These are phyloP conservation scores for Curvularia spicifera DNA, from an alignment of 2,329 filamentous ascomycete species.

Conservation along the genomic window DNA sequence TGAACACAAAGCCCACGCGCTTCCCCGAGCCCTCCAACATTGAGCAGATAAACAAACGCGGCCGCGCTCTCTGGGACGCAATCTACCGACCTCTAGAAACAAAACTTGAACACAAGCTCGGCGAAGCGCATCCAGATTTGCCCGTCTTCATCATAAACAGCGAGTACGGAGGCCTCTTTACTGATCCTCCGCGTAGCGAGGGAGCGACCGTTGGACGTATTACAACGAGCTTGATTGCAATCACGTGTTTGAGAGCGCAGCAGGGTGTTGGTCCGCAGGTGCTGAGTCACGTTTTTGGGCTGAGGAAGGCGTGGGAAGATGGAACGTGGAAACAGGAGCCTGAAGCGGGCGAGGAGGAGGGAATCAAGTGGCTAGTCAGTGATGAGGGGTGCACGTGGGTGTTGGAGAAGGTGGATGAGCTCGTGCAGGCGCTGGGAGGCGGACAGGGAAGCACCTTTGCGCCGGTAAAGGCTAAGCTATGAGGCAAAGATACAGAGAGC, in stretches of 20 bases:
- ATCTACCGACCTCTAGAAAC: constrained; percentile 77
- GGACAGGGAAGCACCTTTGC: constrained; percentile 41
- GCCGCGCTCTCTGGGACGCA: constrained; percentile 73
- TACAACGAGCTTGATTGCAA: constrained; percentile 74
- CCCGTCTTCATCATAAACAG: constrained; percentile 78
- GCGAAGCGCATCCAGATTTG: constrained; percentile 77
- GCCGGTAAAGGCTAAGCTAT: constrained; percentile 39
- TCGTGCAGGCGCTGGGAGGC: constrained; percentile 55
- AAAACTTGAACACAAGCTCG: constrained; percentile 74
- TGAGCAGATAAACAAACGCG: constrained; percentile 62
- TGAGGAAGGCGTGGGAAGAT: constrained; percentile 77
- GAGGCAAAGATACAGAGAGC: not conserved
- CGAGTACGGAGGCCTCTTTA: constrained; percentile 76
- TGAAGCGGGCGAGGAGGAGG: constrained; percentile 59
- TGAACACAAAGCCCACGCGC: constrained; percentile 66
- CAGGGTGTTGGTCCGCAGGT: constrained; percentile 85
- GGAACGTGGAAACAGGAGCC: constrained; percentile 60
- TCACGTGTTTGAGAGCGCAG: constrained; percentile 77
- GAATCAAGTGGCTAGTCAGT: constrained; percentile 66
- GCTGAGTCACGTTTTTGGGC: constrained; percentile 78
- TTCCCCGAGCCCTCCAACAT: constrained; percentile 57
- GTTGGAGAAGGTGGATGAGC: constrained; percentile 65
- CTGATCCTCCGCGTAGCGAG: constrained; percentile 64
- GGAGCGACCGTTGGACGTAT: constrained; percentile 68
- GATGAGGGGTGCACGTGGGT: constrained; percentile 71